Base-by-base conservation (phyloP, 192 early-diverging fungal species). In the Mortierella claussenii region DNA sequence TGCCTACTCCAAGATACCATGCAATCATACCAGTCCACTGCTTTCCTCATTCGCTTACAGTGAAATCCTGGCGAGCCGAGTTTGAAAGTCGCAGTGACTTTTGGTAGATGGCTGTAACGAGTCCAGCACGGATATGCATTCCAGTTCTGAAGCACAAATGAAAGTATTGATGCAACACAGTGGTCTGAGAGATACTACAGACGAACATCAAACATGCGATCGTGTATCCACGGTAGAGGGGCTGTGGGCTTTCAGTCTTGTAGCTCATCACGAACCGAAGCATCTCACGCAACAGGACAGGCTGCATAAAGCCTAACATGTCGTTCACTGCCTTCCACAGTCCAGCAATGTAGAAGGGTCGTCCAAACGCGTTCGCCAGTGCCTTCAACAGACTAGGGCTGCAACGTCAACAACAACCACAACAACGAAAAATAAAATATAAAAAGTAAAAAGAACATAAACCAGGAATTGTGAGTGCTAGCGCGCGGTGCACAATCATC, bases 151-250 rank as follows among this genome's bases (percentile, higher is more conserved):
- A 87, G 66, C 92, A 94, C 51, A 88, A 71, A 58, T 96, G 93
- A 81, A 95, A 94, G 80, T 96, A 95, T 63, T 96, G 95, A 67
- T 97, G 94, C 31, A 96, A 82, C 12, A 95, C 80, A 42, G 90
- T 73, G 3, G 96, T 93, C 78, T 97, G 93, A 3, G 82, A 68
- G 11, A 93, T 33, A 63, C 91, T 92, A 45, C 89, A 85, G 18
- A 83, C 13, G 37, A 96, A 85, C 94, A 98, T 96, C 33, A 88
- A 61, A 82, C 80, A 45, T 20, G 97, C 94, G 55, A 96, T 94
- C n/a, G 87, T 71, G 62, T 90, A 88, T 20, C 97, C 97, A 24
- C 87, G 64, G n/a, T 90, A 87, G 7, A 90, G 56, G 8, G 93
- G 91, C 45, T 89, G 78, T 11, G 83, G 87, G 8, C 61, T 42